These are phyloP conservation scores for Flaveria trinervia DNA, from an alignment of 129 eudicot species.

Conservation along the genomic window DNA sequence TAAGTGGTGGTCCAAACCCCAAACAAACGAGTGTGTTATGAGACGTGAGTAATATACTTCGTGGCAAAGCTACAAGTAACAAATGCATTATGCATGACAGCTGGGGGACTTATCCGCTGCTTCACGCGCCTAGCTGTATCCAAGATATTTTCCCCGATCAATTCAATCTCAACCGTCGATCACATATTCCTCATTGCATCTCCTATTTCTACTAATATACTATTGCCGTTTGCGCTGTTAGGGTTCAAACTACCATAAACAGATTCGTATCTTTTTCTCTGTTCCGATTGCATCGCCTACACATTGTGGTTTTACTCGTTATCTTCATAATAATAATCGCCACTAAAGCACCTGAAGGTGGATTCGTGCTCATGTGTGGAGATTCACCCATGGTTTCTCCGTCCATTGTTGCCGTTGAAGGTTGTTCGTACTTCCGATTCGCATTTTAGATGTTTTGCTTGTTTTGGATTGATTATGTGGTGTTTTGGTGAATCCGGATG, in stretches of 20 bases:
- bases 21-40: not conserved
- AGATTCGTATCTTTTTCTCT: slow-evolving; percentile 34
- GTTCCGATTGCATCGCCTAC: slow-evolving; percentile 22
- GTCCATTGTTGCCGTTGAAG: slow-evolving; percentile 30
- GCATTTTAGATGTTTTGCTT: not conserved
- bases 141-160: slow-evolving; percentile 25
- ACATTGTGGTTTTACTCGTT: slow-evolving; percentile 25
- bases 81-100: slow-evolving; percentile 8
- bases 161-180: slow-evolving; percentile 33
- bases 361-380: slow-evolving; percentile 31
- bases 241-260: slow-evolving; percentile 32
- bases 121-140: slow-evolving; percentile 10
- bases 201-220: slow-evolving; percentile 13
- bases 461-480: not conserved
- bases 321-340: not conserved
- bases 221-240: slow-evolving; percentile 22
- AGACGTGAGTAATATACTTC: not conserved
- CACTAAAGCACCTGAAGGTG: not conserved
- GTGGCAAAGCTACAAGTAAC: slow-evolving; percentile 16
- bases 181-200: not conserved
- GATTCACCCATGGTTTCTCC: slow-evolving; percentile 34
- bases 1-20: not conserved
- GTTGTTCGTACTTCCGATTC: slow-evolving; percentile 17
- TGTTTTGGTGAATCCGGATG: slow-evolving; percentile 13
- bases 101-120: slow-evolving; percentile 22